These are phyloP conservation scores for Lecanoromycetidae sp. DNA, from an alignment of 2,329 filamentous ascomycete species.

Conservation along the genomic window DNA sequence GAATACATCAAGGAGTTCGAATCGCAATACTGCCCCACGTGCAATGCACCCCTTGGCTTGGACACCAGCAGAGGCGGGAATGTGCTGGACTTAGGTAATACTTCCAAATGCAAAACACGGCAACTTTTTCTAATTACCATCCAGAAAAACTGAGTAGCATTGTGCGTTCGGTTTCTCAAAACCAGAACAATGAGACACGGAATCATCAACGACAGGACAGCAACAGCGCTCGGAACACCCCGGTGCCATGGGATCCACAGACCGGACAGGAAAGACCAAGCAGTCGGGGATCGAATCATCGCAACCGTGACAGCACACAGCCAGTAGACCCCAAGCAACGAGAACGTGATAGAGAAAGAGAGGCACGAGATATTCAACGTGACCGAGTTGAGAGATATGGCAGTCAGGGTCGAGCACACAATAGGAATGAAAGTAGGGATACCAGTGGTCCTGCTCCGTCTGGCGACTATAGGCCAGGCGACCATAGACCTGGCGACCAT, in stretches of 20 bases:
- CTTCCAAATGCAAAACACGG: neutral
- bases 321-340: constrained; percentile 8
- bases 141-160: constrained; percentile 90
- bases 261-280: constrained; percentile 25
- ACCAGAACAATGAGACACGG: constrained; percentile 49
- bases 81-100: constrained; percentile 75
- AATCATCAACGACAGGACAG: constrained; percentile 25
- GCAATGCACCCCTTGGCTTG: constrained; percentile 78
- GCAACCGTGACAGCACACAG: constrained; percentile 16
- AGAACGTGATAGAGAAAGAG: constrained; percentile 15
- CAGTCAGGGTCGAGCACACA: constrained; percentile 37
- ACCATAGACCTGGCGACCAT: too few species aligned
- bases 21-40: constrained; percentile 85
- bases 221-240: constrained; percentile 42
- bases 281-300: constrained; percentile 24
- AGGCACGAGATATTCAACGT: constrained; percentile 18
- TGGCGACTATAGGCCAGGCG: constrained; percentile 67
- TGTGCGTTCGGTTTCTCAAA: constrained; percentile 66
- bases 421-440: constrained; percentile 65
- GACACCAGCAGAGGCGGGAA: constrained; percentile 90
- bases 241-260: constrained; percentile 46
- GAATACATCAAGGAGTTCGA: constrained; percentile 95
- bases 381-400: constrained; percentile 18
- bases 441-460: constrained; percentile 64
- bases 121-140: constrained; percentile 22